Evolutionary conservation across 1,284 basidiomycete genomes (phyloP), one percentile per base, ranked within the genome.

Genomic region (Moesziomyces parantarcticus): DNA sequence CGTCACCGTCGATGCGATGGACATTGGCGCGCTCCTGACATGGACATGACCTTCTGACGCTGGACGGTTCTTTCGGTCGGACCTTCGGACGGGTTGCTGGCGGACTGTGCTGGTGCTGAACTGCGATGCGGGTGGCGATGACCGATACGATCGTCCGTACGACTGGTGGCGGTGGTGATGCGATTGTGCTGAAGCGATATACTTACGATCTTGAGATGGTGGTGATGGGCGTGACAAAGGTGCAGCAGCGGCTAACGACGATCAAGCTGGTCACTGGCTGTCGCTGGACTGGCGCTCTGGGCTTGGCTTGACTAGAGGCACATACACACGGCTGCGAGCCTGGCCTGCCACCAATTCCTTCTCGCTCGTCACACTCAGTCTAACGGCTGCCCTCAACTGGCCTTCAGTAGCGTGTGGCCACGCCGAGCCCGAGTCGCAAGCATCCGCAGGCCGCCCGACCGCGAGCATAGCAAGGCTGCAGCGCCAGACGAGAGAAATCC

Each of bases 191-290:
- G 32, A 40, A 22, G 26, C 50, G 50, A 32, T 54, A 29, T 67
- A 72, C 69, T 72, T 63, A 72, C 69, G 63, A 67, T 72, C 69
- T 72, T 72, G 69, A 67, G 56, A 57, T 50, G 68, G 58, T 71
- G 62, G 62, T 71, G 68, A 66, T 70, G 67, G 61, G 45, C 67
- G 67, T 45, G 53, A 43, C 53, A 60, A 57, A 57, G 61, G 63
- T 70, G 53, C 54, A 60, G 41, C 40, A 25, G 53, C 36, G 22
- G 45, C 18, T 49, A 40, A 41, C 57, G 39, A 61, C 50, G 22
- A 63, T 40, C 29, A 58, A 48, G 40, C 54, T 43, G 40, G 43
- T 43, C 34, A 13, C 43, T 47, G 36, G 39, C 44, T 10, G 23
- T 41, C n/a, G 34, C 6, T 40, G 34, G 18, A 23, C 21, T 47